These are phyloP conservation scores for Coriaria nepalensis DNA, from an alignment of 306 rosid genomes.

Conservation along the genomic window DNA sequence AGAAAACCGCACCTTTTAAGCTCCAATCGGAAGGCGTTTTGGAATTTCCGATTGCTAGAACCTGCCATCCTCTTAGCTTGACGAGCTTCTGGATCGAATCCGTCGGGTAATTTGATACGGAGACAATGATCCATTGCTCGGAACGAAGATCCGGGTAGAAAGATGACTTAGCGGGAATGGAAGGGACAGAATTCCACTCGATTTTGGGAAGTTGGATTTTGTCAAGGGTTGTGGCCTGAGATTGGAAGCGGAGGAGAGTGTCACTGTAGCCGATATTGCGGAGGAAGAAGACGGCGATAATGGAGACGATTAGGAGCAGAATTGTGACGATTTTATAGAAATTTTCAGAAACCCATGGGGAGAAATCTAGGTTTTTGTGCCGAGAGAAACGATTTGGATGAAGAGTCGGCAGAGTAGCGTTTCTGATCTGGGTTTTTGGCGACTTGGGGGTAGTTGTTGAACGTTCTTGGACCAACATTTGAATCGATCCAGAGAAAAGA, in stretches of 20 bases:
- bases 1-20: constrained; percentile 75
- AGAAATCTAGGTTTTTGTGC: constrained; percentile 11
- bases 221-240: constrained; percentile 46
- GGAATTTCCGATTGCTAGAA: constrained; percentile 69
- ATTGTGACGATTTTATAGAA: constrained; percentile 20
- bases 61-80: constrained; percentile 82
- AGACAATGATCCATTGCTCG: constrained; percentile 75
- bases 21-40: constrained; percentile 79
- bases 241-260: constrained; percentile 77
- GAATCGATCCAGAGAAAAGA: too few relatives aligned
- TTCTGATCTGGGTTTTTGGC: constrained; percentile 9
- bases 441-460: constrained; percentile 5
- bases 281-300: constrained; percentile 29
- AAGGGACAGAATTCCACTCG: constrained; percentile 39
- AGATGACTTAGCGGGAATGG: constrained; percentile 39
- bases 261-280: constrained; percentile 54
- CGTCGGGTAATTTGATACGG: constrained; percentile 57
- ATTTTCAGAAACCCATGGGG: constrained; percentile 20
- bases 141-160: constrained; percentile 53
- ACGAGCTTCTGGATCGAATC: constrained; percentile 55
- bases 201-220: constrained; percentile 53
- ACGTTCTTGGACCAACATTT: constrained; percentile 30
- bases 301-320: constrained; percentile 14
- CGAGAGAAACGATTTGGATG: constrained; percentile 12
- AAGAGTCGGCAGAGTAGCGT: background rate